phyloP scores from a whole-genome alignment of 176 grass and related monocot species.

The Dactylis glomerata region DNA sequence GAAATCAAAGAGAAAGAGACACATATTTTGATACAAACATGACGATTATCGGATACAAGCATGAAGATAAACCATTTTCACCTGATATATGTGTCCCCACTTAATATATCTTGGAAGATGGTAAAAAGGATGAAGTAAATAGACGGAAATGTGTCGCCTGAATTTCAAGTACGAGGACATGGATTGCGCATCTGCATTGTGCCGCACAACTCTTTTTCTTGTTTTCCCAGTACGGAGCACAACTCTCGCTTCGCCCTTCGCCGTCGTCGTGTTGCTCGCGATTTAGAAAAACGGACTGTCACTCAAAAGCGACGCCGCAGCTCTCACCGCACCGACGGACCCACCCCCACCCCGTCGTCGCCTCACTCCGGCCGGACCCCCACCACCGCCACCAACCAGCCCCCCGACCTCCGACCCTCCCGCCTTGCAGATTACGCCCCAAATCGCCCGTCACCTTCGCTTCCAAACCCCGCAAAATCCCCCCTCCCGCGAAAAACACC shows the following conservation, averaged over 20 bases:
- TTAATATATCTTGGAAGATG: not conserved
- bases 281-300: not conserved
- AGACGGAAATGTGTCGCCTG: not conserved
- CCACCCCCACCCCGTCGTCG: constrained; percentile 21
- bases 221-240: not conserved
- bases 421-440: constrained; percentile 44
- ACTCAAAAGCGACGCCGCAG: constrained; percentile 37
- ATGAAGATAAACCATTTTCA: not conserved
- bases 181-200: not conserved
- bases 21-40: too few species aligned
- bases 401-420: constrained; percentile 26
- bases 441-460: constrained; percentile 46
- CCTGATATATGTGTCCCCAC: not conserved
- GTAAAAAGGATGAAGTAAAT: not conserved
- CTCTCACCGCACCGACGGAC: constrained; percentile 2
- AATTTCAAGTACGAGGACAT: not conserved
- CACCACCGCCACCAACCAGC: not conserved
- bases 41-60: not conserved
- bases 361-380: not conserved
- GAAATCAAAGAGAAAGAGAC: too few species aligned
- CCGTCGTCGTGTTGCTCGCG: not conserved
- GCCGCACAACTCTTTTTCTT: too few species aligned
- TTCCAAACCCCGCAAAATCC: constrained; percentile 70
- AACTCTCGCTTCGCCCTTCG: not conserved
- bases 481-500: constrained; percentile 30